A percentile compares a stretch with the other conserved stretches of the same genome.
Conservation (phyloP, 1,139 yeast genomes). For the Blastobotrys illinoisensis region DNA sequence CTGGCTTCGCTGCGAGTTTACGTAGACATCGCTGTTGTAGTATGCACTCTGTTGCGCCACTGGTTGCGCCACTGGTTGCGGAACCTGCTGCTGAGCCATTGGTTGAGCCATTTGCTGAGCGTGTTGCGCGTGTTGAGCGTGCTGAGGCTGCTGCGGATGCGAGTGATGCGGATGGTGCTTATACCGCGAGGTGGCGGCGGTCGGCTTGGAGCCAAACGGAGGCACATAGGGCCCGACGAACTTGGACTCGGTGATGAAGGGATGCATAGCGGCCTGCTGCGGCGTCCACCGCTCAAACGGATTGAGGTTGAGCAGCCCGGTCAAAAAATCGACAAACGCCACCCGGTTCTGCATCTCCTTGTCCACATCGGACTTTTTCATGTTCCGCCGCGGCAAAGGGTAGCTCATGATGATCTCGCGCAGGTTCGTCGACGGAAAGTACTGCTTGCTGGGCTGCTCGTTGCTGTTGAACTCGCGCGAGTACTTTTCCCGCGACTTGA, state of each 20-base stretch:
- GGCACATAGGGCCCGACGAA: constrained; percentile 35
- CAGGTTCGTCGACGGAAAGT: constrained; percentile 69
- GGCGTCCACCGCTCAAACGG: constrained; percentile 97
- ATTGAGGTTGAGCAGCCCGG: constrained; percentile 72
- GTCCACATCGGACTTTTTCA: constrained; percentile 51
- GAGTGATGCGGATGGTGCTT: constrained; percentile 2
- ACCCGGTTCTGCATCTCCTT: constrained; percentile 66
- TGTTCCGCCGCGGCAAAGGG: constrained; percentile 63
- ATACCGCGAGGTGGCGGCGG: not conserved
- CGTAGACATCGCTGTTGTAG: not conserved
- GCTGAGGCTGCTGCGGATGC: constrained; percentile 5
- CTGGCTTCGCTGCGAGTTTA: constrained; percentile 1
- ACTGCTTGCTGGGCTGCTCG: constrained; percentile 80
- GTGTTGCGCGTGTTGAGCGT: constrained; percentile 6
- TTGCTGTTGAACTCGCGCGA: constrained; percentile 48
- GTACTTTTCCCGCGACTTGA: constrained; percentile 58
- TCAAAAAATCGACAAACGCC: constrained; percentile 69
- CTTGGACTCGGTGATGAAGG: constrained; percentile 57
- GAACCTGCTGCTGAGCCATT: constrained; percentile 3
- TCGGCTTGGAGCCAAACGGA: constrained; percentile 4
- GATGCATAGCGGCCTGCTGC: constrained; percentile 89
- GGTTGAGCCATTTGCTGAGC: constrained; percentile 3
- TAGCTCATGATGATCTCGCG: constrained; percentile 75
- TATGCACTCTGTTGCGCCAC: not conserved
- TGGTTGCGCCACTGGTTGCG: constrained; percentile 1